Evolutionary conservation across 1,139 yeast genomes (phyloP).

Genomic region (Arxiozyma telluris): DNA sequence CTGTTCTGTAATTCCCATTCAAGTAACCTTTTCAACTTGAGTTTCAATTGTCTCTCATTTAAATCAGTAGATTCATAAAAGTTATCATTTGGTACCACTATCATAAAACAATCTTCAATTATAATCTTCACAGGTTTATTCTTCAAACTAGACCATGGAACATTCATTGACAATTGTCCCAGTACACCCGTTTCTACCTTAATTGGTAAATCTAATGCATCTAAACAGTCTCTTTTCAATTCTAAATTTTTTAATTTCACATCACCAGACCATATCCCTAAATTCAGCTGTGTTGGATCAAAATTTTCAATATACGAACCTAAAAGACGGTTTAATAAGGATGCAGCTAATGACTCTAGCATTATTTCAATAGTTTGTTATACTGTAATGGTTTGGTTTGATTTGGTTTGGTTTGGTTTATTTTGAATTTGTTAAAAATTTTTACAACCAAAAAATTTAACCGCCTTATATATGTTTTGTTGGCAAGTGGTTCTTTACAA

Average conservation of each 20-base stretch:
- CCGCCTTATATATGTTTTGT: neutral
- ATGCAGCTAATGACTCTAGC: constrained; percentile 47
- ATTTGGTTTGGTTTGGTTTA: neutral
- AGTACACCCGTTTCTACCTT: constrained; percentile 88
- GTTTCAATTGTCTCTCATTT: constrained; percentile 48
- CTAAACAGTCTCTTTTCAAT: constrained; percentile 67
- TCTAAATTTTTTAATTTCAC: constrained; percentile 73
- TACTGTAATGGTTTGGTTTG: neutral
- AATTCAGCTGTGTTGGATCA: constrained; percentile 87
- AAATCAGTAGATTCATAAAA: constrained; percentile 53
- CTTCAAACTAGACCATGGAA: constrained; percentile 94
- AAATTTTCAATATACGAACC: constrained; percentile 79
- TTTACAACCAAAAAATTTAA: too few species aligned
- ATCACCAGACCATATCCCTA: constrained; percentile 98
- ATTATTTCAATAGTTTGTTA: constrained; percentile 18
- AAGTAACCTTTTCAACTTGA: constrained; percentile 60
- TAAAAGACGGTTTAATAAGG: constrained; percentile 39
- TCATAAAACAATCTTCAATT: constrained; percentile 79
- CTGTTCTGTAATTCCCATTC: constrained; percentile 47
- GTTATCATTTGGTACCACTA: constrained; percentile 66
- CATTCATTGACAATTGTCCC: constrained; percentile 81
- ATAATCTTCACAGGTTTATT: constrained; percentile 84
- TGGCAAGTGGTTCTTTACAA: too few species aligned
- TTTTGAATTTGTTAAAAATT: too few species aligned
- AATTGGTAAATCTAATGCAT: constrained; percentile 73